Base-by-base conservation (phyloP, 208 protist genomes). In the Phytomonas francai region DNA sequence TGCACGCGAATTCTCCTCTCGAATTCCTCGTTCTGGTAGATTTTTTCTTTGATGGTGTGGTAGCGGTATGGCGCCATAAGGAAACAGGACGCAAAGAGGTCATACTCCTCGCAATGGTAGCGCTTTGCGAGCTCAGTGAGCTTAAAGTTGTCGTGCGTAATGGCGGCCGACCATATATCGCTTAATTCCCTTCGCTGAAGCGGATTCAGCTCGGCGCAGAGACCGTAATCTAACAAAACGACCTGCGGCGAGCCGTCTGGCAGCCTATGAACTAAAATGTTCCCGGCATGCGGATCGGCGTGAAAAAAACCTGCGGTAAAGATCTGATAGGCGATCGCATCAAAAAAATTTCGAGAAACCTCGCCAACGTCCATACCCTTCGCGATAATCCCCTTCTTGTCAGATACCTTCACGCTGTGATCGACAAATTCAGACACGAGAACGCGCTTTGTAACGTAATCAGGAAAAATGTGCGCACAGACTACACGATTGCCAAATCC, bases 231-330 rank as follows among this genome's bases (percentile, higher is more conserved):
- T 0, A 99, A 81, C 22, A 99, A 67, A 36, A 96, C 87, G 59
- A 95, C 89, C 66, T 95, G 89, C 51, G 84, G 73, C 63, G 72
- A 56, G 39, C 81, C 81, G 56, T 84, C 83, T 8, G 79, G 75
- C 27, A 81, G 67, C 59, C 67, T 63, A 30, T 87, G 86, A 49
- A 97, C 89, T n/a, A 98, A 77, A 51, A 98, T 73, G 74, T 98
- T 98, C 42, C 95, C 95, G 4, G 94, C 94, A 69, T 98, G 96
- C 19, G 89, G 89, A 72, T 98, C 94, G 31, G 80, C 92, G 73
- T 99, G 97, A 27, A 98, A 84, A 78, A 97, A 98, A 34, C 96
- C 97, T 25, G 87, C 84, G 12, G 83, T 59, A 73, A 98, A 99
- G 19, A 98, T 94, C 67, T 97, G 87, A 66, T 97, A 92, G n/a